Conservation (phyloP, 169 alveolate species). For the Plasmodium relictum region DNA sequence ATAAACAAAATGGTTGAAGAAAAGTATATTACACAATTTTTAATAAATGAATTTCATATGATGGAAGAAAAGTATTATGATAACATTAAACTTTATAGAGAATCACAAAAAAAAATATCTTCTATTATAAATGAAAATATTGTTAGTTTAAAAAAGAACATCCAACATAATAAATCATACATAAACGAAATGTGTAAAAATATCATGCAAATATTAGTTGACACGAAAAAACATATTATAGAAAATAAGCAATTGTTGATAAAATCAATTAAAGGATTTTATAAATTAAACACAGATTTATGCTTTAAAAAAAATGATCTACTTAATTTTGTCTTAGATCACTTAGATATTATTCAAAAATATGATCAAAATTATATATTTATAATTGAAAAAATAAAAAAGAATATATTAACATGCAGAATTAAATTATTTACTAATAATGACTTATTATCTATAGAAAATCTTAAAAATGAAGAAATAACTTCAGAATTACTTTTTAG, state of each 20-base stretch:
- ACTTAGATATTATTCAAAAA: constrained; percentile 17
- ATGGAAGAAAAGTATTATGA: constrained; percentile 17
- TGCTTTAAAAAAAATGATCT: constrained; percentile 14
- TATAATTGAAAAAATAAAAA: constrained; percentile 16
- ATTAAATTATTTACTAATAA: not conserved
- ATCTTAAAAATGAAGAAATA: not conserved
- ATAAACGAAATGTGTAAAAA: constrained; percentile 10
- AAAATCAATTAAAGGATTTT: constrained; percentile 10
- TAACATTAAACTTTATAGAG: not conserved
- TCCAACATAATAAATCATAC: not conserved
- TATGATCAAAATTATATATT: constrained; percentile 5
- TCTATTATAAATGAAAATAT: not conserved
- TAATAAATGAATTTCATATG: constrained; percentile 11
- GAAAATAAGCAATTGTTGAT: not conserved
- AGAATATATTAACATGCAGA: constrained; percentile 18
- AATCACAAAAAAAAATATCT: constrained; percentile 7
- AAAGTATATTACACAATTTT: constrained; percentile 31
- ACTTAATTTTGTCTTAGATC: constrained; percentile 30
- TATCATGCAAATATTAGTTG: not conserved
- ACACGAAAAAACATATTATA: constrained; percentile 14
- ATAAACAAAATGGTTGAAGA: constrained; percentile 44
- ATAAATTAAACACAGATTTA: constrained; percentile 2
- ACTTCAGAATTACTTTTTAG: too few relatives aligned
- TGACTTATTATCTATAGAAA: not conserved
- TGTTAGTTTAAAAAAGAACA: not conserved